Evolutionary conservation across 1,284 basidiomycete species (phyloP).

Genomic region (Erythrobasidium hasegawianum): DNA sequence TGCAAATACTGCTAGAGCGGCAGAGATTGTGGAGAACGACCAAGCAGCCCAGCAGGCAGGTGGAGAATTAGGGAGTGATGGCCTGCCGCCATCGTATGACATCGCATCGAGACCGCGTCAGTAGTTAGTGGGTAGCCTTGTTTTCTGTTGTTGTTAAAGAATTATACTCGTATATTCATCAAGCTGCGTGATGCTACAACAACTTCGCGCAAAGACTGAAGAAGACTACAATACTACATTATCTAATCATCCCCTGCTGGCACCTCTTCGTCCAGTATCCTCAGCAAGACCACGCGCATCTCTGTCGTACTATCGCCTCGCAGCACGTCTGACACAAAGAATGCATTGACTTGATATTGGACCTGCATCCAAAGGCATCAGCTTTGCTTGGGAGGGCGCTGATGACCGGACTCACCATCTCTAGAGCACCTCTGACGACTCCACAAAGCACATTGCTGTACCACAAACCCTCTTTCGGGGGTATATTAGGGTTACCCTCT

Average conservation of each 20-base stretch:
- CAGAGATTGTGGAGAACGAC: no score
- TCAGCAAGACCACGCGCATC: slow-evolving; percentile 81
- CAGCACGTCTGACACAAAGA: slow-evolving; percentile 84
- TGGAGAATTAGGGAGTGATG: no score
- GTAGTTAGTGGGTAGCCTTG: no score
- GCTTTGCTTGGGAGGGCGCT: no score
- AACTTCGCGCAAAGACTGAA: no score
- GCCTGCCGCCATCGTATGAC: no score
- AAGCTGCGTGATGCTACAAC: no score
- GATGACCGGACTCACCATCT: slow-evolving; percentile 69
- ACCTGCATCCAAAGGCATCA: slow-evolving; percentile 70
- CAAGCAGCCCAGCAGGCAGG: no score
- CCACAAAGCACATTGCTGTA: slow-evolving; percentile 95
- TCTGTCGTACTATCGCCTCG: slow-evolving; percentile 93
- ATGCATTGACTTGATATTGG: slow-evolving; percentile 90
- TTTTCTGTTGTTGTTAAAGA: no score
- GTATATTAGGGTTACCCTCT: not conserved
- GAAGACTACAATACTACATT: not conserved
- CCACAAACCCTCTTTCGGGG: slow-evolving; percentile 74
- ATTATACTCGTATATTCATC: no score
- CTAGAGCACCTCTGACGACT: slow-evolving; percentile 84
- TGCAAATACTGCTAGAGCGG: no score
- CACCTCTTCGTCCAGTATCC: slow-evolving; percentile 87
- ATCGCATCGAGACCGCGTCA: no score
- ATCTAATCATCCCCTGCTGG: slow-evolving; percentile 49